Percentiles rank a stretch among this genome's conserved stretches.
Evolutionary conservation across 306 rosid genomes (phyloP).

Genomic region (Glycine soja): DNA sequence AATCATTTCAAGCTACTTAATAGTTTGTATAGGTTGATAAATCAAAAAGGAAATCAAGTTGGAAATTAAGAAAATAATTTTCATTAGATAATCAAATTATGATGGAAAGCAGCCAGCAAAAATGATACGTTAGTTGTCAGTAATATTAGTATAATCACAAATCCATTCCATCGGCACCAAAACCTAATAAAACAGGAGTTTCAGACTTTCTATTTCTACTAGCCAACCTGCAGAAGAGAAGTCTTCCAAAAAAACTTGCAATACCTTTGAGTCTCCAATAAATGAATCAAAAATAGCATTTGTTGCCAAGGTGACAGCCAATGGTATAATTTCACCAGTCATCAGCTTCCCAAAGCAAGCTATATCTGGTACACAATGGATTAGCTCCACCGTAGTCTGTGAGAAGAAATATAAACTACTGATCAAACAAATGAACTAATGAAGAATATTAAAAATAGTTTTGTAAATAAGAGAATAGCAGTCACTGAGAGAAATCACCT

Average conservation of each 20-base stretch:
- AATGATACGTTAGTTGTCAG: constrained; percentile 18
- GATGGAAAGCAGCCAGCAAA: constrained; percentile 39
- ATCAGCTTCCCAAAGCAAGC: constrained; percentile 93
- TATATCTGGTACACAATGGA: constrained; percentile 86
- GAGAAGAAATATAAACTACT: constrained; percentile 50
- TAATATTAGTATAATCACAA: constrained; percentile 19
- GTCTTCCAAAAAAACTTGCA: constrained; percentile 13
- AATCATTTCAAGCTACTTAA: constrained; percentile 31
- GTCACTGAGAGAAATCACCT: constrained; percentile 60
- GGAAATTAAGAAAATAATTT: constrained; percentile 9
- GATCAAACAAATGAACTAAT: constrained; percentile 34
- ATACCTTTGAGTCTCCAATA: constrained; percentile 92
- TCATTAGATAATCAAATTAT: constrained; percentile 24
- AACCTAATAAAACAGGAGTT: constrained; percentile 20
- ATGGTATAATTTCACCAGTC: constrained; percentile 91
- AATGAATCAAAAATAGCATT: constrained; percentile 80
- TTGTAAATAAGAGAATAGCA: constrained; percentile 35
- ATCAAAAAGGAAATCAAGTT: constrained; percentile 12
- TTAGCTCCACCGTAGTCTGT: constrained; percentile 80
- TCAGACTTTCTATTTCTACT: constrained; percentile 8
- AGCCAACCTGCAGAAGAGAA: constrained; percentile 35
- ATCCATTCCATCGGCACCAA: constrained; percentile 15
- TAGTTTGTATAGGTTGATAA: constrained; percentile 24
- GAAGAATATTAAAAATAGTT: background rate
- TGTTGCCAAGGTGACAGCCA: constrained; percentile 89